Evolutionary conservation across 2,329 filamentous ascomycete species (phyloP).

Genomic region (Mollisiaceae sp.): DNA sequence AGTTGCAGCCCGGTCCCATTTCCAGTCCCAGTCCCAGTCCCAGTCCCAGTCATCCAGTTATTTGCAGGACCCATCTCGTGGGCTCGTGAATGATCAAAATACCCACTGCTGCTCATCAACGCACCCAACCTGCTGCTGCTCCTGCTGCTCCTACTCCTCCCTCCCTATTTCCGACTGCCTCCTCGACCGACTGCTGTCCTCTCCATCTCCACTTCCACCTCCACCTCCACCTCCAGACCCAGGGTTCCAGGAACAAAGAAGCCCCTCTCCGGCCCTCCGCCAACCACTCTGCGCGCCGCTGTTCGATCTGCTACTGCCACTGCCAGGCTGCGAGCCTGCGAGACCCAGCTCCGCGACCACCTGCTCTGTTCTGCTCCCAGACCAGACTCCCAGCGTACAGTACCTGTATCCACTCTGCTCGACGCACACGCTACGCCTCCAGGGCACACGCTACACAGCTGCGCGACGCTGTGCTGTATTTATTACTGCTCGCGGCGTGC

Average conservation of each 20-base stretch:
- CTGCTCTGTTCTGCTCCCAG: not conserved
- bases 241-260: constrained; percentile 1
- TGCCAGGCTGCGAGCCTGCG: not conserved
- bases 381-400: not conserved
- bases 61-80: constrained; percentile 22
- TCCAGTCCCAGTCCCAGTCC: not conserved
- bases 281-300: not conserved
- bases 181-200: not conserved
- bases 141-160: not conserved
- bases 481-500: not conserved
- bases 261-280: not conserved
- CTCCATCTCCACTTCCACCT: not conserved
- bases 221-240: not conserved
- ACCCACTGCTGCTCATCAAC: not conserved
- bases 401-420: constrained; percentile 11
- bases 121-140: not conserved
- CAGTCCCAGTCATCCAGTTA: constrained; percentile 10
- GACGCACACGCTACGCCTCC: not conserved
- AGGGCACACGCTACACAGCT: not conserved
- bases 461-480: constrained; percentile 7
- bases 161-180: not conserved
- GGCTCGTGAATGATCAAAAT: constrained; percentile 21
- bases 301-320: not conserved
- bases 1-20: no score
- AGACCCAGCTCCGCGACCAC: not conserved